These are phyloP conservation scores for Gastrolobium villosum DNA, from an alignment of 306 rosid genomes.

Conservation along the genomic window DNA sequence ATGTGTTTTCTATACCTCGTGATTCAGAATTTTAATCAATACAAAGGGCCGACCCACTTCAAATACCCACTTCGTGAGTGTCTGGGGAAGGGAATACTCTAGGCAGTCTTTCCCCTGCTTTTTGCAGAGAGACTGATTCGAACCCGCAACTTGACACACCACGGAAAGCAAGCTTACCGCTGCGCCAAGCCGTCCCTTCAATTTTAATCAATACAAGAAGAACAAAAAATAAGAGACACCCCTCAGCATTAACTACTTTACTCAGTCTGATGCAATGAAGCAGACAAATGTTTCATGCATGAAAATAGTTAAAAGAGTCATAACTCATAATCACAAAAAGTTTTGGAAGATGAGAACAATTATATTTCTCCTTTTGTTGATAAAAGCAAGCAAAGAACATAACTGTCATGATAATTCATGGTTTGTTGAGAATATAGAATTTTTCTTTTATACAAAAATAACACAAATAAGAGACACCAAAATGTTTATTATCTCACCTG, in stretches of 20 bases:
- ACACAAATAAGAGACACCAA: constrained; percentile 35
- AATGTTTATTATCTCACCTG: constrained; percentile 66
- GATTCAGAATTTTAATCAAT: constrained; percentile 8
- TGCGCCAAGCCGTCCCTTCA: too few relatives aligned
- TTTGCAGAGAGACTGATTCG: too few relatives aligned
- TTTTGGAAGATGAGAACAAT: constrained; percentile 23
- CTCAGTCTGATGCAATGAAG: background rate
- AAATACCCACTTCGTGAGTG: too few relatives aligned
- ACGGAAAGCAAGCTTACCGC: too few relatives aligned
- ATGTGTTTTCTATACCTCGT: background rate
- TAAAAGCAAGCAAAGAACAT: constrained; percentile 40
- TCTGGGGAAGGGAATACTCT: too few relatives aligned
- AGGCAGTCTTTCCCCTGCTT: too few relatives aligned
- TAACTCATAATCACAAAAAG: constrained; percentile 20
- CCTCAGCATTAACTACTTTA: constrained; percentile 22
- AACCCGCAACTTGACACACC: too few relatives aligned
- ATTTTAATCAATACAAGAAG: constrained; percentile 7
- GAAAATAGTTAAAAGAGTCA: background rate
- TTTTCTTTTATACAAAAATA: constrained; percentile 29
- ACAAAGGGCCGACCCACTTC: too few relatives aligned
- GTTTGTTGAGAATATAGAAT: constrained; percentile 4
- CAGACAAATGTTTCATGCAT: constrained; percentile 27
- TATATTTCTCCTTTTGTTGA: constrained; percentile 26
- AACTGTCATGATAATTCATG: constrained; percentile 14
- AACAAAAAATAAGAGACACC: constrained; percentile 22